Evolutionary conservation across 1,139 yeast species (phyloP).

Genomic region (Blastobotrys raffinosifermentans): DNA sequence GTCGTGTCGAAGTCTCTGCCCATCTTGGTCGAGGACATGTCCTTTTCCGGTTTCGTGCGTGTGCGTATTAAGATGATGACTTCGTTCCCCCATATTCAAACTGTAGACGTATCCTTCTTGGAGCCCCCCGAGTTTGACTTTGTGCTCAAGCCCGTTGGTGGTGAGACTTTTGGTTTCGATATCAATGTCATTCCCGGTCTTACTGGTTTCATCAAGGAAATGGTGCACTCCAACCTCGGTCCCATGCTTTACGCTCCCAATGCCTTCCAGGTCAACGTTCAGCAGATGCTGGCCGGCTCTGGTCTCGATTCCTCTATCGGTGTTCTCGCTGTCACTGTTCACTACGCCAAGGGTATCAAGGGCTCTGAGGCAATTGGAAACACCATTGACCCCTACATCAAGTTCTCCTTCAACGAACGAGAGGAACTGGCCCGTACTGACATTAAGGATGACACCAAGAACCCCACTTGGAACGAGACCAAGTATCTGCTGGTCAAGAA

Average conservation of each 20-base stretch:
- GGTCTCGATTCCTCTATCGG: constrained; percentile 80
- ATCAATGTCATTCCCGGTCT: constrained; percentile 81
- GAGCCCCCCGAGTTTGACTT: constrained; percentile 88
- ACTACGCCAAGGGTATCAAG: constrained; percentile 60
- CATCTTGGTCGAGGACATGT: constrained; percentile 42
- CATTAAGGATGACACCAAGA: constrained; percentile 54
- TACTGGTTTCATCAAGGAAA: constrained; percentile 69
- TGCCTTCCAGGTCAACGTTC: constrained; percentile 85
- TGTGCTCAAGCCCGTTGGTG: constrained; percentile 66
- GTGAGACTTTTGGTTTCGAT: constrained; percentile 80
- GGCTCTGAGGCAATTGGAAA: constrained; percentile 65
- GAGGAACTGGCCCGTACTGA: constrained; percentile 60
- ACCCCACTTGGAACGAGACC: constrained; percentile 83
- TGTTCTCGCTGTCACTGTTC: constrained; percentile 63
- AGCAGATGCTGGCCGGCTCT: constrained; percentile 83
- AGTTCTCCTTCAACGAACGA: constrained; percentile 43
- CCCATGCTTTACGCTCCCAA: constrained; percentile 84
- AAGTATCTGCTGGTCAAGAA: constrained; percentile 63
- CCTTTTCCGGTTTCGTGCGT: constrained; percentile 63
- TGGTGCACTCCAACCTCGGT: constrained; percentile 80
- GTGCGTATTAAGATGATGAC: constrained; percentile 84
- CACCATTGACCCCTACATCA: constrained; percentile 84
- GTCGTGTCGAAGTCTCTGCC: constrained; percentile 37
- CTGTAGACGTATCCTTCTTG: constrained; percentile 74
- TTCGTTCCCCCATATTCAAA: constrained; percentile 87